A percentile compares a stretch with the other conserved stretches of the same genome.
Conservation (phyloP, 768 basidiomycete genomes). For the Trametes cinnabarina region DNA sequence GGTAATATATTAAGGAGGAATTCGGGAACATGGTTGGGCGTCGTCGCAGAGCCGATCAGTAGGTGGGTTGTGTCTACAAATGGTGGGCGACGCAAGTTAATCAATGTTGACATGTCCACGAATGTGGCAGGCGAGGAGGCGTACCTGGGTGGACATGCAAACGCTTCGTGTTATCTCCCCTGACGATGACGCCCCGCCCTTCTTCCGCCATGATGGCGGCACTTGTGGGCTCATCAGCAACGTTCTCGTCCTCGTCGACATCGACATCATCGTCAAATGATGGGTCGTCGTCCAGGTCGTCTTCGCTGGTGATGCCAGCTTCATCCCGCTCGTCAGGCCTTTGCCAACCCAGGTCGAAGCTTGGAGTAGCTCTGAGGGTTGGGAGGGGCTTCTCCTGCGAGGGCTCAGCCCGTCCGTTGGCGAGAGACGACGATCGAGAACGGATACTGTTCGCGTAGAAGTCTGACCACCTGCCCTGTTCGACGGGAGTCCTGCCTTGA, state of each 20-base stretch:
- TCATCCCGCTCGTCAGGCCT: slow-evolving; percentile 72
- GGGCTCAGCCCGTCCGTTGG: slow-evolving; percentile 42
- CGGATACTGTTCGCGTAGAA: slow-evolving; percentile 60
- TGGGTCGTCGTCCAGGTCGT: slow-evolving; percentile 44
- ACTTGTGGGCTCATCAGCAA: slow-evolving; percentile 69
- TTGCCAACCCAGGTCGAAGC: slow-evolving; percentile 77
- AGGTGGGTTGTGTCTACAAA: slow-evolving; percentile 87
- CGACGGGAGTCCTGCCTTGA: slow-evolving; percentile 51
- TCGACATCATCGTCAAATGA: slow-evolving; percentile 45
- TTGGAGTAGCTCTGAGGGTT: slow-evolving; percentile 58
- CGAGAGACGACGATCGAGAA: slow-evolving; percentile 70
- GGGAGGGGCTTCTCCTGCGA: slow-evolving; percentile 38
- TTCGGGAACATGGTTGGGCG: slow-evolving; percentile 72
- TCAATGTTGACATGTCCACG: slow-evolving; percentile 6
- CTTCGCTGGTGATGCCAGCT: slow-evolving; percentile 52
- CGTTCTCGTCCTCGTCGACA: slow-evolving; percentile 49
- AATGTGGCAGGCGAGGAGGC: slow-evolving; percentile 22
- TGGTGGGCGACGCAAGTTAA: not conserved
- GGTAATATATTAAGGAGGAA: slow-evolving; percentile 73
- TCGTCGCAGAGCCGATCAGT: slow-evolving; percentile 76
- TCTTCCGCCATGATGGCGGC: slow-evolving; percentile 80
- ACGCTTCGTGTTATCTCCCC: slow-evolving; percentile 57
- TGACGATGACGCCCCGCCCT: slow-evolving; percentile 80
- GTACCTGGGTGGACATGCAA: slow-evolving; percentile 73
- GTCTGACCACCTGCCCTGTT: slow-evolving; percentile 74